Evolutionary conservation across 1,284 basidiomycete genomes (phyloP).

Genomic region (Cryptococcus jaspeensis): DNA sequence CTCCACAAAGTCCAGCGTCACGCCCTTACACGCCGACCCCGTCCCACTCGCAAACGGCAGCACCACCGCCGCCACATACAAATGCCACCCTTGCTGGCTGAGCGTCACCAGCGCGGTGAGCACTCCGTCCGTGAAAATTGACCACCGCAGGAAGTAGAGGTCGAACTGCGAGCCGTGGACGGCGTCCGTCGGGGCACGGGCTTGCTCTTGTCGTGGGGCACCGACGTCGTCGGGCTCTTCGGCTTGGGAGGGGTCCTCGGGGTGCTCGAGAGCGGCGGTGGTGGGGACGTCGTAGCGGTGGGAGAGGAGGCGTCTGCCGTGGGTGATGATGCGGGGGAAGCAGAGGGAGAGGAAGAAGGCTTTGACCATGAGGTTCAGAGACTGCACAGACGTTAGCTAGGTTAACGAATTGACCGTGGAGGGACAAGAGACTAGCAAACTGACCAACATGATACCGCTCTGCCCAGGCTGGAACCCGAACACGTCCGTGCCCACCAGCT

Average conservation of each 20-base stretch:
- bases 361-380: conserved; percentile 34
- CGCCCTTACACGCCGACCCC: conserved; percentile 48
- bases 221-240: conserved; percentile 21
- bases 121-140: conserved; percentile 45
- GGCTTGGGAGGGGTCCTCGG: conserved; percentile 22
- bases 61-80: conserved; percentile 44
- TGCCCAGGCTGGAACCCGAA: conserved; percentile 41
- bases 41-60: conserved; percentile 50
- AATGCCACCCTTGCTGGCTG: conserved; percentile 34
- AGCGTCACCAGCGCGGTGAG: conserved; percentile 36
- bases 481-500: conserved; percentile 42
- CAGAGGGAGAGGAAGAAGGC: conserved; percentile 44
- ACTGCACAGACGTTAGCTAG: conserved; percentile 3
- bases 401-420: no score
- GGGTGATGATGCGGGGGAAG: conserved; percentile 44
- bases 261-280: conserved; percentile 15
- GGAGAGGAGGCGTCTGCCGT: conserved; percentile 30
- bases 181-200: conserved; percentile 18
- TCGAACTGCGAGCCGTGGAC: conserved; percentile 43
- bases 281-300: conserved; percentile 4
- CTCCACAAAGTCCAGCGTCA: conserved; percentile 46
- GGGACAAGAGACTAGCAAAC: no score
- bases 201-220: conserved; percentile 21
- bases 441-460: conserved; percentile 39
- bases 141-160: conserved; percentile 44